Evolutionary conservation across 2,329 filamentous ascomycete genomes (phyloP).

Genomic region (Ploettnerulaceae sp.): DNA sequence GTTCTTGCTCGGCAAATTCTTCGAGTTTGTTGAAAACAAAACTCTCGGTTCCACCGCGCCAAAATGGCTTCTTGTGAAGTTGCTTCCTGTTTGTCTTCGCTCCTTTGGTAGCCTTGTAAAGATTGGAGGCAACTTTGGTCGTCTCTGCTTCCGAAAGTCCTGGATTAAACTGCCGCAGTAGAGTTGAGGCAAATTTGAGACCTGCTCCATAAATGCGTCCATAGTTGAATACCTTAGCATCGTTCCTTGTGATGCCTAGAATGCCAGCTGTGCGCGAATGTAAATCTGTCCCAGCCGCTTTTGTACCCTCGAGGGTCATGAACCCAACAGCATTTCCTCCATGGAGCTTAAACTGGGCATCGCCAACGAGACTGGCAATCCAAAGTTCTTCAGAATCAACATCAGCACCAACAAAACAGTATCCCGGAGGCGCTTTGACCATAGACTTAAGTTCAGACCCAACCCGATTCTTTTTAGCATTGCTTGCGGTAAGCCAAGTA

Average conservation of each 20-base stretch:
- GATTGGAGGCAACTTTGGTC: constrained; percentile 64
- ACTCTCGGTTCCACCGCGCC: constrained; percentile 93
- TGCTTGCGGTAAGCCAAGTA: constrained; percentile 96
- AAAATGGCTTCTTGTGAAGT: constrained; percentile 73
- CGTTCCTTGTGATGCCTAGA: constrained; percentile 86
- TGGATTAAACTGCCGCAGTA: constrained; percentile 92
- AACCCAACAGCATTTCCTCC: constrained; percentile 97
- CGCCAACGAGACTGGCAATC: constrained; percentile 93
- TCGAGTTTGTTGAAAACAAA: constrained; percentile 98
- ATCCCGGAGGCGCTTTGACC: constrained; percentile 85
- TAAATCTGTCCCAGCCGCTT: constrained; percentile 86
- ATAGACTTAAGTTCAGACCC: constrained; percentile 97
- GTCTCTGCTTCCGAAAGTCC: constrained; percentile 75
- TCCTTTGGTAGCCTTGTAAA: constrained; percentile 90
- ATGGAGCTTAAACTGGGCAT: constrained; percentile 90
- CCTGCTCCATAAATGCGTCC: constrained; percentile 98
- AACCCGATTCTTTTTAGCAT: constrained; percentile 92
- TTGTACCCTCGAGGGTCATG: constrained; percentile 97
- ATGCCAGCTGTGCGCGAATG: constrained; percentile 92
- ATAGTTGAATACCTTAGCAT: constrained; percentile 98
- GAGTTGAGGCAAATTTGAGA: constrained; percentile 82
- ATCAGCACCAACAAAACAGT: constrained; percentile 92
- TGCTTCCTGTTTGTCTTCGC: constrained; percentile 72
- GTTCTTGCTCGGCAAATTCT: constrained; percentile 93
- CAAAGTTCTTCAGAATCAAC: constrained; percentile 97